phyloP scores from a whole-genome alignment of 345 rosid genomes.

The Aurinia saxatilis region DNA sequence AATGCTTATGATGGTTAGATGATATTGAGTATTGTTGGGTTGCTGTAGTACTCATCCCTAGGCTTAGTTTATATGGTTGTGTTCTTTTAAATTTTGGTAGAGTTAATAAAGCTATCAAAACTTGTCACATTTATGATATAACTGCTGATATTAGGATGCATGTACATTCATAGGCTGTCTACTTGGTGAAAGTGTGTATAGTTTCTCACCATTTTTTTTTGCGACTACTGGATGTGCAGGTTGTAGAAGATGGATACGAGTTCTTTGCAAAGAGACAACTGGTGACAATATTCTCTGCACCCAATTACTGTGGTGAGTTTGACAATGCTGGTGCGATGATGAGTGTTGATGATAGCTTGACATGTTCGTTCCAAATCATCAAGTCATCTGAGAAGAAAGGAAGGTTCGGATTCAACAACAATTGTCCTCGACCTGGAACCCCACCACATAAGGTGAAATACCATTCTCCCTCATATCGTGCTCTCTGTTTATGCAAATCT shows the following conservation, averaged over 20 bases:
- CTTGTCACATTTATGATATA: neutral
- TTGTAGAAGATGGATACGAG: conserved; percentile 89
- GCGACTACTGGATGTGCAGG: conserved; percentile 34
- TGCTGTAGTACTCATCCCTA: neutral
- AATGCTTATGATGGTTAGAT: neutral
- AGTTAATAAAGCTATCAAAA: neutral
- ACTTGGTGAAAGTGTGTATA: neutral
- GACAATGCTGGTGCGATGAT: conserved; percentile 93
- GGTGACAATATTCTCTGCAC: conserved; percentile 84
- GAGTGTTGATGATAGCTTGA: conserved; percentile 69
- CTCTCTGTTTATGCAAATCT: neutral
- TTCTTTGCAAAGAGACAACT: conserved; percentile 74
- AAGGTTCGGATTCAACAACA: conserved; percentile 38
- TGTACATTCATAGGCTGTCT: neutral
- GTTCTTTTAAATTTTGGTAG: too few species aligned
- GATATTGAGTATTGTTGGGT: neutral
- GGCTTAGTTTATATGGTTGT: too few species aligned
- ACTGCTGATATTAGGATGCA: neutral
- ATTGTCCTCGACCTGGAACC: conserved; percentile 16
- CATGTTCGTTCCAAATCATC: conserved; percentile 80
- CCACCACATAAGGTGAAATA: conserved; percentile 15
- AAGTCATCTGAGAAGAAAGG: conserved; percentile 60
- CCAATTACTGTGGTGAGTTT: conserved; percentile 86
- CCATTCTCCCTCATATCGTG: neutral
- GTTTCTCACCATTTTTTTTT: neutral